Base-by-base conservation (phyloP, 2,329 filamentous ascomycete genomes). In the Hypomyces rosellus region DNA sequence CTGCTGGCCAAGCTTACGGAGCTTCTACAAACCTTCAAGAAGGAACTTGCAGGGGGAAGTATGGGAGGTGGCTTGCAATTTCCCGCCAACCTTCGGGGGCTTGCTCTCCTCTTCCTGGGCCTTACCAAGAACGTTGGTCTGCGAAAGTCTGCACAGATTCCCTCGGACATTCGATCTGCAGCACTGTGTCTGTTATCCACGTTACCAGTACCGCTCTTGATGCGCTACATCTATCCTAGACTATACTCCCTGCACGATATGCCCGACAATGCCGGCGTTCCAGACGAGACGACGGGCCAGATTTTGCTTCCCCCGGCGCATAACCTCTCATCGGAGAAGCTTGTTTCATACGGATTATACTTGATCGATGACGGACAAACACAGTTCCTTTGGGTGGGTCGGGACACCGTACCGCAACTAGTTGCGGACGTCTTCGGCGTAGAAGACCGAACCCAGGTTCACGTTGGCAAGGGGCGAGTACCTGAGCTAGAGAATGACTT, bases 301-400 rank as follows among this genome's bases (percentile, higher is more conserved):
- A 96, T 95, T 56, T 78, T 89, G 45, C 82, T 99, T 49, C 93
- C 93, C 20, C 89, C 88, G 4, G 77, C 88, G 0, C 64, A 89
- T 62, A 96, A 96, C 67, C 78, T 97, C 51, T 90, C 89, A 3
- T 96, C 91, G 1, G 89, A 92, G 67, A 82, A 87, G 43, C 80
- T 99, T 45, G 88, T 89, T 3, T 81, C 90, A 1, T 96, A 95
- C 64, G 93, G 93, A 25, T 74, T 99, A 15, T 99, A 99, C 69
- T 80, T 99, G 51, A 93, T 99, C 61, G 93, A 99, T 61, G 93
- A 99, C 63, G 91, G 91, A 3, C 92, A 96, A 69, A 96, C 89
- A 5, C 93, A 99, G 67, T 99, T 99, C 78, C 72, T 99, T 44
- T 99, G 93, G 93, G 80, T 97, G 16, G 93, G 93, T 13, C 84